These are phyloP conservation scores for Acacia crassicarpa DNA, from an alignment of 306 rosid species.

Conservation along the genomic window DNA sequence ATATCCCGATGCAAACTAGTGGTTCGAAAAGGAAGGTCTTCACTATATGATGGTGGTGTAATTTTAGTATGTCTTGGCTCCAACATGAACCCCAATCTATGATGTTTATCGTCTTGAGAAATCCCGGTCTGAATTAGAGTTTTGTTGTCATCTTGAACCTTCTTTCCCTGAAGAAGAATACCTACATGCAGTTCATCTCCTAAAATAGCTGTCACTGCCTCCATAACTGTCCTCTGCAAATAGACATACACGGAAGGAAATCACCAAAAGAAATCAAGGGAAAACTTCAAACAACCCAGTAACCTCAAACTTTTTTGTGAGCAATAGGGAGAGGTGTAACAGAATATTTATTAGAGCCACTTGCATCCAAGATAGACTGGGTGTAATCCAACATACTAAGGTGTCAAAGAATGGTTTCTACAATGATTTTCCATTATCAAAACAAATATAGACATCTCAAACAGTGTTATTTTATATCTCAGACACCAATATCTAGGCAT, in stretches of 20 bases:
- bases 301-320: background rate
- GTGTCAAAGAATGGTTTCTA: background rate
- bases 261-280: constrained; percentile 11
- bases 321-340: background rate
- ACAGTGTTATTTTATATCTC: background rate
- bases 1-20: constrained; percentile 32
- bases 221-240: constrained; percentile 62
- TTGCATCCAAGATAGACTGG: background rate
- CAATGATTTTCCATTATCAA: background rate
- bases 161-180: constrained; percentile 72
- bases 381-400: background rate
- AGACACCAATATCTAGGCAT: background rate
- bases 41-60: constrained; percentile 32
- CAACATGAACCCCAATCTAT: constrained; percentile 69
- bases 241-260: background rate
- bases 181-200: constrained; percentile 82
- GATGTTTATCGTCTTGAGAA: constrained; percentile 56
- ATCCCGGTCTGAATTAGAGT: constrained; percentile 75
- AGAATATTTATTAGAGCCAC: background rate
- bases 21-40: constrained; percentile 41
- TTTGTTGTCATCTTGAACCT: constrained; percentile 69
- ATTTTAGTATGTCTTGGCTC: constrained; percentile 56
- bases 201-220: constrained; percentile 62
- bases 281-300: background rate
- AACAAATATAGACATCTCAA: background rate